These are phyloP conservation scores for Cutaneotrichosporon cavernicola DNA, from an alignment of 1,284 basidiomycete genomes.

Conservation along the genomic window DNA sequence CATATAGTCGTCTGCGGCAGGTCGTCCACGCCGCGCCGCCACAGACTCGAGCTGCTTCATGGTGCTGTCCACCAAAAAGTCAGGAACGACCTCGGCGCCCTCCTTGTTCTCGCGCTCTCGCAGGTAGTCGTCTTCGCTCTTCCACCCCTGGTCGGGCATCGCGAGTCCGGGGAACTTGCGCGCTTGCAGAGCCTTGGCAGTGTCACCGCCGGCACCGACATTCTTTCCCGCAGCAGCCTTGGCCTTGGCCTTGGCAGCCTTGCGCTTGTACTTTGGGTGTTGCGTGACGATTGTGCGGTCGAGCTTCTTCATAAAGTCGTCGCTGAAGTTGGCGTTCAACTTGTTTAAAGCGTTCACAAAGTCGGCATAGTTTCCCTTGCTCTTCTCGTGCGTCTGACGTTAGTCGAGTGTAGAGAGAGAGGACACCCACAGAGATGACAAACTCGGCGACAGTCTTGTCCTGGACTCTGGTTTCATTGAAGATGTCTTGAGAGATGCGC, in stretches of 20 bases:
- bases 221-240: slow-evolving; percentile 32
- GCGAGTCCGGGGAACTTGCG: slow-evolving; percentile 89
- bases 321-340: slow-evolving; percentile 81
- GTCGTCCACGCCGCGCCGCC: slow-evolving; percentile 58
- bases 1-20: slow-evolving; percentile 56
- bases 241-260: slow-evolving; percentile 55
- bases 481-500: slow-evolving; percentile 84
- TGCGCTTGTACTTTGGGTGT: slow-evolving; percentile 95
- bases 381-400: slow-evolving; percentile 71
- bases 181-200: slow-evolving; percentile 72
- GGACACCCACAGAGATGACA: slow-evolving; percentile 64
- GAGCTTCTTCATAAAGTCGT: slow-evolving; percentile 84
- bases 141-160: slow-evolving; percentile 70
- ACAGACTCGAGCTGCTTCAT: slow-evolving; percentile 72
- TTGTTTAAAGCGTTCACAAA: slow-evolving; percentile 83
- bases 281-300: slow-evolving; percentile 91
- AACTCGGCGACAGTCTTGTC: slow-evolving; percentile 95
- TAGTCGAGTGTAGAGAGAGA: slow-evolving; percentile 3
- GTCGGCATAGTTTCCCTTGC: slow-evolving; percentile 56
- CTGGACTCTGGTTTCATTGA: slow-evolving; percentile 73
- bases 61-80: slow-evolving; percentile 68
- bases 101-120: slow-evolving; percentile 54
- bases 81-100: slow-evolving; percentile 58
- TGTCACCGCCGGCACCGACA: slow-evolving; percentile 43
- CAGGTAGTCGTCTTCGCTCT: slow-evolving; percentile 56